Percentiles rank a stretch among this genome's conserved stretches.
phyloP scores from a whole-genome alignment of 2,329 filamentous ascomycete species.

The Colletotrichum echinochloae region DNA sequence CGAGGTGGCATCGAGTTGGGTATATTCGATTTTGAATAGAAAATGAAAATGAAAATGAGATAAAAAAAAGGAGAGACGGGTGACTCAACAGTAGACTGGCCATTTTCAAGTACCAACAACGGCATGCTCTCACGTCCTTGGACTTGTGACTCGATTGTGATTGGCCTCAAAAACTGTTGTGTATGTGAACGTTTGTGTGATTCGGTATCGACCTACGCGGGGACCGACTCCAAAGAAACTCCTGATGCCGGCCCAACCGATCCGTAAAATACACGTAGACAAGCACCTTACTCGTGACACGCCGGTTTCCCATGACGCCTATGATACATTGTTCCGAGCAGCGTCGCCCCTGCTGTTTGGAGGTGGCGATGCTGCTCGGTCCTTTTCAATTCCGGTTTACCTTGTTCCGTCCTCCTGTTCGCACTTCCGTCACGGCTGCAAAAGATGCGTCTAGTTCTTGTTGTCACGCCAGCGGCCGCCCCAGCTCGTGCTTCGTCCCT shows the following conservation, averaged over 20 bases:
- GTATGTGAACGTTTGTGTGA: constrained; percentile 4
- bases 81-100: background rate
- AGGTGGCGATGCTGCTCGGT: background rate
- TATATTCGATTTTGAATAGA: background rate
- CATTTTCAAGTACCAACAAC: background rate
- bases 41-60: background rate
- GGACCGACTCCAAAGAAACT: constrained; percentile 15
- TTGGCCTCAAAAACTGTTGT: background rate
- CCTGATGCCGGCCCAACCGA: constrained; percentile 3
- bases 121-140: background rate
- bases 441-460: constrained; percentile 25
- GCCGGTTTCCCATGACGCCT: constrained; percentile 2
- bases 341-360: background rate
- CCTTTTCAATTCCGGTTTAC: background rate
- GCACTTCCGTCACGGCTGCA: background rate
- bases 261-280: constrained; percentile 11
- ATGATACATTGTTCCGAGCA: constrained; percentile 3
- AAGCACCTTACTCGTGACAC: background rate
- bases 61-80: background rate
- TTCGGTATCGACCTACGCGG: constrained; percentile 5
- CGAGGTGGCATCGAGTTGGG: background rate
- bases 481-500: constrained; percentile 51
- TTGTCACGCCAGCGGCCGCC: constrained; percentile 52
- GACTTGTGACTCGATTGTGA: background rate
- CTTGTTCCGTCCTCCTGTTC: background rate